phyloP scores from a whole-genome alignment of 2,329 filamentous ascomycete species.

The Nigrospora osmanthi region DNA sequence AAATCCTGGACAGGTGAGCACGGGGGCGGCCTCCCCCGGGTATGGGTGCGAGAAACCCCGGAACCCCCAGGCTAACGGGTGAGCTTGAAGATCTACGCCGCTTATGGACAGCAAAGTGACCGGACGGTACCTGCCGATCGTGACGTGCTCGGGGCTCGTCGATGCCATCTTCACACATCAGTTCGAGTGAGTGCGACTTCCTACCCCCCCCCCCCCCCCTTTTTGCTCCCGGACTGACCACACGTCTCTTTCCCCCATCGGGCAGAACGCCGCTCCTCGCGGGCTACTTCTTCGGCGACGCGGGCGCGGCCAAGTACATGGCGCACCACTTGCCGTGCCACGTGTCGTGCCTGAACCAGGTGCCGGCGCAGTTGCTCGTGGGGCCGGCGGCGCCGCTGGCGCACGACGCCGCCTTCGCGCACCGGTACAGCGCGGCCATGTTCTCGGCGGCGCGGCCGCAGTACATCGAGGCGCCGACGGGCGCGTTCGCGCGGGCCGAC shows the following conservation, averaged over 20 bases:
- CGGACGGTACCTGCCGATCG: slow-evolving; percentile 17
- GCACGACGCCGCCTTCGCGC: slow-evolving; percentile 15
- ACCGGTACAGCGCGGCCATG: slow-evolving; percentile 31
- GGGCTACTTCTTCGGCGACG: slow-evolving; percentile 43
- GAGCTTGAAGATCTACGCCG: slow-evolving; percentile 8
- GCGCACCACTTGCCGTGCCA: slow-evolving; percentile 45
- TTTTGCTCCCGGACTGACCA: too few species aligned
- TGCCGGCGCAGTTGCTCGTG: slow-evolving; percentile 45
- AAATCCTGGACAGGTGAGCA: slow-evolving; percentile 16
- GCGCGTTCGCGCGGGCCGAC: slow-evolving; percentile 7
- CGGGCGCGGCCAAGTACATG: slow-evolving; percentile 48
- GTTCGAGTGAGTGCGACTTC: slow-evolving; percentile 10
- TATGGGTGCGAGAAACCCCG: not conserved
- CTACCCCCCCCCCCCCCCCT: not conserved
- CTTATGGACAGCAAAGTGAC: slow-evolving; percentile 15
- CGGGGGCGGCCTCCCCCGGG: not conserved
- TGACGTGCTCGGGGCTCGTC: slow-evolving; percentile 16
- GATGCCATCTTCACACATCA: slow-evolving; percentile 17
- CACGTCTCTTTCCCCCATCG: slow-evolving; percentile 8
- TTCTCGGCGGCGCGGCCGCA: slow-evolving; percentile 38
- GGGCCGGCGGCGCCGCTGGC: slow-evolving; percentile 26
- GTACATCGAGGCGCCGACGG: slow-evolving; percentile 19
- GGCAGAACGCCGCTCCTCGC: slow-evolving; percentile 27
- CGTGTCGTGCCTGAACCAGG: slow-evolving; percentile 46
- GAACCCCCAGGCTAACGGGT: too few species aligned